These are phyloP conservation scores for Alternaria infectoria DNA, from an alignment of 2,329 filamentous ascomycete genomes.

Conservation along the genomic window DNA sequence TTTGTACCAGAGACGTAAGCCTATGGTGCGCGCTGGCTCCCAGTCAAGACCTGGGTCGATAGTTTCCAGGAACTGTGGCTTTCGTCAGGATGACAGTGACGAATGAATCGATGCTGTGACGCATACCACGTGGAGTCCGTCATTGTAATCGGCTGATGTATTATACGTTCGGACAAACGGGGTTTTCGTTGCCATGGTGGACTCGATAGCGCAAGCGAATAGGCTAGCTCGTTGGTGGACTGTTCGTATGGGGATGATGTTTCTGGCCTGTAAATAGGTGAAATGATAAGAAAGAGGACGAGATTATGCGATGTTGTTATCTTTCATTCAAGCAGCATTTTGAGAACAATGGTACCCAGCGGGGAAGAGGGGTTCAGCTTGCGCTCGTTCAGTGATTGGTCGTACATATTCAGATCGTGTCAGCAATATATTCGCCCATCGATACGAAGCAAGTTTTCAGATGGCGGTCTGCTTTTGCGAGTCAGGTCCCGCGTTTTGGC, in stretches of 20 bases:
- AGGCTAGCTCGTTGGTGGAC: too few relatives aligned
- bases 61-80: constrained; percentile 31
- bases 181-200: constrained; percentile 5
- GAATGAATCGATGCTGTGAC: neutral
- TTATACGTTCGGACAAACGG: constrained; percentile 29
- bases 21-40: constrained; percentile 39
- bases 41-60: constrained; percentile 27
- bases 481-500: neutral
- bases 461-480: neutral
- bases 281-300: too few relatives aligned
- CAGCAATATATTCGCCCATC: neutral
- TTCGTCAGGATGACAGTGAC: neutral
- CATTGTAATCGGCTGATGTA: constrained; percentile 19
- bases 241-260: too few relatives aligned
- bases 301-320: neutral
- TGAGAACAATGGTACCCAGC: neutral
- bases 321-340: neutral
- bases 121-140: constrained; percentile 25
- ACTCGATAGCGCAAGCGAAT: neutral
- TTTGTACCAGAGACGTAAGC: constrained; percentile 42
- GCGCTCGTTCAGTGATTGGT: neutral
- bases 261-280: too few relatives aligned
- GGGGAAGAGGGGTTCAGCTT: neutral
- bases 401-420: neutral
- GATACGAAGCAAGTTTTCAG: neutral